Evolutionary conservation across 148 eudicot genomes (phyloP).

Genomic region (Bassia scoparia): DNA sequence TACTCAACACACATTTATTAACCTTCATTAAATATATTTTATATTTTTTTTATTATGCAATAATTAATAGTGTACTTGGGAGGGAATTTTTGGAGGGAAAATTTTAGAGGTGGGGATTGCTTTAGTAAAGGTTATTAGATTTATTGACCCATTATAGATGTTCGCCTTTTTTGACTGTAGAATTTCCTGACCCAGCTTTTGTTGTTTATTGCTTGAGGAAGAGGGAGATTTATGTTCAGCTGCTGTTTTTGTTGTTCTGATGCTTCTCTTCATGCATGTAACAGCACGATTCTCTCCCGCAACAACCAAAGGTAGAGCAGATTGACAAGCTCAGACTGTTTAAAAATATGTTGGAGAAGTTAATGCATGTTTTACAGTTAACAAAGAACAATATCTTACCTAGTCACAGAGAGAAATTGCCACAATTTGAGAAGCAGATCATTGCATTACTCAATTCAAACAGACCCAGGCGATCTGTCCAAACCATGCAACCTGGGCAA

Average conservation of each 20-base stretch:
- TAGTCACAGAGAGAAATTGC: conserved; percentile 54
- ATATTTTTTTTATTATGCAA: too few relatives aligned
- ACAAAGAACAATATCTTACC: conserved; percentile 45
- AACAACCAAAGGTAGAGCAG: conserved; percentile 57
- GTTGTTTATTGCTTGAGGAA: not conserved
- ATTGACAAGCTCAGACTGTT: conserved; percentile 63
- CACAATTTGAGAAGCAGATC: conserved; percentile 74
- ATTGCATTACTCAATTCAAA: conserved; percentile 45
- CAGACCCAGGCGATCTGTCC: conserved; percentile 55
- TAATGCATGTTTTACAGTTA: conserved; percentile 47
- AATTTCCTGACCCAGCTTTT: not conserved
- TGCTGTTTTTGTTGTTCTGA: conserved; percentile 12
- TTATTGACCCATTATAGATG: too few relatives aligned
- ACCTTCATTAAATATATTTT: too few relatives aligned
- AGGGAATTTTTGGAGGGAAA: too few relatives aligned
- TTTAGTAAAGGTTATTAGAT: too few relatives aligned
- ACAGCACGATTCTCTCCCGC: conserved; percentile 75
- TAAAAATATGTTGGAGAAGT: conserved; percentile 70
- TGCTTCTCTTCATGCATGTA: conserved; percentile 21
- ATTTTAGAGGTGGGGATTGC: too few relatives aligned
- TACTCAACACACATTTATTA: too few relatives aligned
- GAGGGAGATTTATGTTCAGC: not conserved
- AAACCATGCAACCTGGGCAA: conserved; percentile 67
- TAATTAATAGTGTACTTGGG: too few relatives aligned
- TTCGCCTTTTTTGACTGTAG: too few relatives aligned